phyloP scores from a whole-genome alignment of 169 alveolate genomes.

The Neospora caninum region DNA sequence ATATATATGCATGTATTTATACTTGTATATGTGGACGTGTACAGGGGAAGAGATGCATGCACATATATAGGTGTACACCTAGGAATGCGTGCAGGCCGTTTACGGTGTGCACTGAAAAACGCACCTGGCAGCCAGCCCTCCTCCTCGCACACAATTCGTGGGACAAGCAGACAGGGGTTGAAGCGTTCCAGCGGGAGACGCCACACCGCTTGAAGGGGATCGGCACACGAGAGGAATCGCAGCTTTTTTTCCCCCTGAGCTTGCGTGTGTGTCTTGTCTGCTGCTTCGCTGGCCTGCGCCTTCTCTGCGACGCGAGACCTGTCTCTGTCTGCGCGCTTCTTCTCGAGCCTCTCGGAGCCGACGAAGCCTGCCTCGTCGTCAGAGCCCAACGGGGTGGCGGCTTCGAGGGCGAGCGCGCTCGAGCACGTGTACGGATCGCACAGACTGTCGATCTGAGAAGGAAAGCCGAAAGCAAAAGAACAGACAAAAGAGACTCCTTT shows the following conservation, averaged over 20 bases:
- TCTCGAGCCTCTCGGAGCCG: background rate
- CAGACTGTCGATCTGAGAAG: background rate
- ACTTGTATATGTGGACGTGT: no score
- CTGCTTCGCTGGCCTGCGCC: background rate
- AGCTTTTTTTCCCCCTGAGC: background rate
- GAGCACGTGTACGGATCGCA: background rate
- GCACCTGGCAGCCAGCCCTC: conserved; percentile 34
- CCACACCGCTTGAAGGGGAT: conserved; percentile 16
- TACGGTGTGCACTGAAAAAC: background rate
- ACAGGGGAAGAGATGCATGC: background rate
- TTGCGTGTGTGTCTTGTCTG: background rate
- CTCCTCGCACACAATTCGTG: background rate
- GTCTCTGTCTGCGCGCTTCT: background rate
- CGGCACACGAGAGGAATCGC: background rate
- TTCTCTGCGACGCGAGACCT: background rate
- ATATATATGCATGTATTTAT: no score
- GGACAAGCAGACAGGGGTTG: conserved; percentile 9
- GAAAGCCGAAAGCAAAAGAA: background rate
- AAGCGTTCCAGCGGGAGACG: conserved; percentile 31
- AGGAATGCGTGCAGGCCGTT: background rate
- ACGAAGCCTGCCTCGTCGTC: background rate
- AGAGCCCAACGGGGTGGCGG: background rate
- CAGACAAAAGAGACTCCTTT: no score
- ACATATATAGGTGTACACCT: background rate
- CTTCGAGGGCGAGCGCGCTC: background rate